Evolutionary conservation across 176 grass and related monocot species (phyloP), one percentile per base, ranked within the genome.

Genomic region (Zea mays): DNA sequence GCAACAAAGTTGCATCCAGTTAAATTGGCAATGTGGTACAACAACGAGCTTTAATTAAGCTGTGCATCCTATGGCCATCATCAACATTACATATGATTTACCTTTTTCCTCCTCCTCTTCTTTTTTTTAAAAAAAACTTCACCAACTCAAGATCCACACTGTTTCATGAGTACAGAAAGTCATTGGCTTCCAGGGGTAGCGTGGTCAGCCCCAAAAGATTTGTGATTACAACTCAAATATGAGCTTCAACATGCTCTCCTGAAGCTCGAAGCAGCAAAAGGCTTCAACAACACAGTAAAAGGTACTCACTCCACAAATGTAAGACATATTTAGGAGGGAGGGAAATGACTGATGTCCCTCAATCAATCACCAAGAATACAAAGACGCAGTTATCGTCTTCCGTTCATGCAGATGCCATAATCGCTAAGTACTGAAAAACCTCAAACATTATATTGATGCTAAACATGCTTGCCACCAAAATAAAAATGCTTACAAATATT

Each of bases 201-300:
- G 27, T 27, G 27, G 27, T 27, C 27, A 27, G 27, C 27, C 27
- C 27, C 27, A 27, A 27, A 27, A 27, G 27, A 27, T 27, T 27
- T 27, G 27, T 27, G 27, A 27, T 27, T 0, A 27, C 27, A 84
- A 64, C 88, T 93, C 79, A 97, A 97, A 76, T 91, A 91, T 39
- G 89, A 93, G 76, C 94, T 91, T 91, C 84, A 87, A 59, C 66
- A 86, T 78, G 81, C 79, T 36, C 74, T 43, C 46, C 54, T 47
- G 63, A 88, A 88, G 56, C 81, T 84, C 33, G 55, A 81, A 15
- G 12, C 68, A 79, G 74, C 45, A 15, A 57, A 84, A 75, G 76
- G n/a, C 55, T 63, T 71, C 10, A 79, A 55, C 69, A 46, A 40
- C 54, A 68, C 44, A 63, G 54, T 58, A 65, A 77, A 78, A 80